Percentiles rank a stretch among this genome's conserved stretches.
Evolutionary conservation across 2,329 filamentous ascomycete species (phyloP).

Genomic region (Bipolaris bicolor): DNA sequence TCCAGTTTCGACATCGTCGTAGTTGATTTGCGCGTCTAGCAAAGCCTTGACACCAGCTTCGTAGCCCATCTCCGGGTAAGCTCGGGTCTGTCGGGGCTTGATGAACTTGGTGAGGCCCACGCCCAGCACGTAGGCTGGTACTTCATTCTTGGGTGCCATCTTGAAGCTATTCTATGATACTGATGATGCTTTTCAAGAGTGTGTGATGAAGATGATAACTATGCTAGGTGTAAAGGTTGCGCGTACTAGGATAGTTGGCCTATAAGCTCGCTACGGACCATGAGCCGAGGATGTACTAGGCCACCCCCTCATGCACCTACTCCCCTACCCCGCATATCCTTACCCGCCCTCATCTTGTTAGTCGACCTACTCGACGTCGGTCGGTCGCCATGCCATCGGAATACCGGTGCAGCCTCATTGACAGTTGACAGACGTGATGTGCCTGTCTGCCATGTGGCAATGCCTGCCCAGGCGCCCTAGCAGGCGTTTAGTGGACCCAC

Average conservation of each 20-base stretch:
- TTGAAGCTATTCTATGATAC: neutral
- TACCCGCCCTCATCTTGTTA: conserved; percentile 6
- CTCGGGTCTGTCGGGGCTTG: conserved; percentile 89
- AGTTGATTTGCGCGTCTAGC: conserved; percentile 82
- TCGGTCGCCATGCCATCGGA: neutral
- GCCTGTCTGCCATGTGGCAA: neutral
- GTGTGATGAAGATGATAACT: neutral
- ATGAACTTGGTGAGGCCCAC: conserved; percentile 99
- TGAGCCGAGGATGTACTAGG: conserved; percentile 22
- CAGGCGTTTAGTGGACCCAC: neutral
- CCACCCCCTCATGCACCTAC: conserved; percentile 7
- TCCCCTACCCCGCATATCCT: conserved; percentile 5
- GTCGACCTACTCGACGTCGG: neutral
- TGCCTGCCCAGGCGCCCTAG: neutral
- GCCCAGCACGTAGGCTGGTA: conserved; percentile 80
- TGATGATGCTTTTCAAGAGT: no score
- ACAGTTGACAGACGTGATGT: neutral
- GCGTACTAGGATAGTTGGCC: neutral
- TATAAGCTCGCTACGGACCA: neutral
- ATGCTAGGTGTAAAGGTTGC: neutral
- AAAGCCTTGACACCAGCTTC: conserved; percentile 89
- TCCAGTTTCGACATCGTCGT: conserved; percentile 93
- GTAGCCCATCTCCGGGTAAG: conserved; percentile 91
- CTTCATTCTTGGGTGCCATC: conserved; percentile 38
- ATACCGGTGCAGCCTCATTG: neutral